Evolutionary conservation across 805 yeast species (phyloP), one percentile per base, ranked within the genome.

Genomic region (Barnettozyma siamensis): DNA sequence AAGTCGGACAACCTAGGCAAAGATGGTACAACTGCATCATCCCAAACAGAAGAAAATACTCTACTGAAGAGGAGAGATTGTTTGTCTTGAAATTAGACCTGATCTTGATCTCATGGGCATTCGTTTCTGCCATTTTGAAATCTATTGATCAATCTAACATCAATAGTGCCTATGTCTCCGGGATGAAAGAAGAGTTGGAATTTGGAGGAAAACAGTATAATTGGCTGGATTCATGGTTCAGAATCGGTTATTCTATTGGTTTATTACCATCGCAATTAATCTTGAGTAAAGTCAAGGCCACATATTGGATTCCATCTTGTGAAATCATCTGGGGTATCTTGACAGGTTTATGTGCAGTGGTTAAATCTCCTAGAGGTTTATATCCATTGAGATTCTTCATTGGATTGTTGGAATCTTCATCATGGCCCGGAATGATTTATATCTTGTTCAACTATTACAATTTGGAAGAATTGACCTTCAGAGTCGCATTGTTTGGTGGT

Each of bases 311-410:
- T 30, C 81, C 83, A 3, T 43, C 63, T 2, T 67, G 75, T 60
- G 91, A 83, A 53, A 50, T 83, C 33, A 65, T 75, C 29, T 84
- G 91, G 93, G 74, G 86, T 1, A 63, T 81, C 40, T 70, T 81
- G 44, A 82, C 88, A 1, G 65, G 81, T 32, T 70, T 72, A 9
- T 66, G 75, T 35, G 73, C 74, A 13, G 60, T 65, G 3, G 76
- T 75, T 37, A 38, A 38, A 18, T 27, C 28, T 4, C 37, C 45
- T 11, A 18, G n/a, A 31, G 32, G 17, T 3, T 62, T 84, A 28
- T 73, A 77, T 57, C 88, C 74, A 1, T 60, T 79, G 34, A 63
- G 93, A 37, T 83, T 83, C 53, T 68, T 83, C 31, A 69, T 82
- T 43, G 88, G 84, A 31, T 73, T 76, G 1, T 78, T 79, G 55